Percentiles rank a stretch among this genome's conserved stretches.
phyloP scores from a whole-genome alignment of 2,329 filamentous ascomycete species.

The Diplocarpon mali region DNA sequence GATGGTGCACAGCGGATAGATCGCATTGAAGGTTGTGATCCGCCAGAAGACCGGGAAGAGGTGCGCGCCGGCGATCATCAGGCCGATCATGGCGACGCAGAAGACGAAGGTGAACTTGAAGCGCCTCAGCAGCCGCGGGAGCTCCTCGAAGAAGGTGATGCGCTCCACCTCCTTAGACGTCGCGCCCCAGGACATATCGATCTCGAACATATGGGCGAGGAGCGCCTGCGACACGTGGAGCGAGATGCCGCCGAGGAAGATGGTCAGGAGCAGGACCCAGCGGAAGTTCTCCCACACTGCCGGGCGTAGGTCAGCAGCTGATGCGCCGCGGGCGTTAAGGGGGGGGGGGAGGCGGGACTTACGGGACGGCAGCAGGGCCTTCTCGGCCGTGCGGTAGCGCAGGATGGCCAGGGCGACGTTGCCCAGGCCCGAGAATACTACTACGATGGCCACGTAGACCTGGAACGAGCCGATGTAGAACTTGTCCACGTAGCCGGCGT shows the following conservation, averaged over 20 bases:
- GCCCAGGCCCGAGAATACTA: slow-evolving; percentile 66
- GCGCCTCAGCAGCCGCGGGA: slow-evolving; percentile 65
- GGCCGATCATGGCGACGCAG: slow-evolving; percentile 43
- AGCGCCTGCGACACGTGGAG: slow-evolving; percentile 74
- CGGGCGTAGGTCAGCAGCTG: no score
- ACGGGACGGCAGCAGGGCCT: slow-evolving; percentile 31
- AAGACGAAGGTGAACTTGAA: slow-evolving; percentile 43
- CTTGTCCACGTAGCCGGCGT: slow-evolving; percentile 66
- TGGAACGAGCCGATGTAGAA: slow-evolving; percentile 73
- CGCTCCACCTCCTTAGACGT: slow-evolving; percentile 75
- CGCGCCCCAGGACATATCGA: slow-evolving; percentile 78
- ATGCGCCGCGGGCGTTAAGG: no score
- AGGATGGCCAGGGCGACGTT: slow-evolving; percentile 63
- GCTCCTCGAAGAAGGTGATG: slow-evolving; percentile 76
- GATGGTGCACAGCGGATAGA: slow-evolving; percentile 66
- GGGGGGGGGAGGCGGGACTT: no score
- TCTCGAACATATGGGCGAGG: slow-evolving; percentile 71
- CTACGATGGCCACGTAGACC: slow-evolving; percentile 70
- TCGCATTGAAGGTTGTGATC: slow-evolving; percentile 63
- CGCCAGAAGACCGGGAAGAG: slow-evolving; percentile 49
- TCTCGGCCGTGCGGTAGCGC: slow-evolving; percentile 60
- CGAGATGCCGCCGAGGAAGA: slow-evolving; percentile 74
- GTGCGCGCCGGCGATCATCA: slow-evolving; percentile 46
- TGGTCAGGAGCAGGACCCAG: slow-evolving; percentile 62
- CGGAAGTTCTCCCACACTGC: slow-evolving; percentile 39